phyloP scores from a whole-genome alignment of 176 grass and related monocot species.

The Cymbopogon citratus region DNA sequence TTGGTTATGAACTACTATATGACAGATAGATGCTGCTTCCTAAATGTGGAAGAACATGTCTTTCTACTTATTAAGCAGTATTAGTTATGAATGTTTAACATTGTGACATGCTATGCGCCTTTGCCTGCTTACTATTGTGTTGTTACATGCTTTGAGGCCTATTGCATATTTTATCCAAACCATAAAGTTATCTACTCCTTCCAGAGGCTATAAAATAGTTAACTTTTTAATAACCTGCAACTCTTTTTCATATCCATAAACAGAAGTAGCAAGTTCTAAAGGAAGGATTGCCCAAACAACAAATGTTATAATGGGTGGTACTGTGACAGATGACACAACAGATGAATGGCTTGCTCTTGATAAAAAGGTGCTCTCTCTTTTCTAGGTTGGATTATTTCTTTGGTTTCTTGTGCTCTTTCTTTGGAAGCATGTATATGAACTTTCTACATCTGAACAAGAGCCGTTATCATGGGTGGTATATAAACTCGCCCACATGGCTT shows the following conservation, averaged over 20 bases:
- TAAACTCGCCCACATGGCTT: neutral
- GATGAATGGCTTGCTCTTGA: conserved; percentile 77
- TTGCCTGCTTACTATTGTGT: neutral
- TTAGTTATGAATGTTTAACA: neutral
- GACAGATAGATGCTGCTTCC: neutral
- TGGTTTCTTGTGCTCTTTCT: neutral
- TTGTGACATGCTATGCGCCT: neutral
- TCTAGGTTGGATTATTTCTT: neutral
- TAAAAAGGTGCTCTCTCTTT: conserved; percentile 49
- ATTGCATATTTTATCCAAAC: neutral
- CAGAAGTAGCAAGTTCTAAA: conserved; percentile 74
- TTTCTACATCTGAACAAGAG: neutral
- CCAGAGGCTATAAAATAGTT: neutral
- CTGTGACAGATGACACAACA: conserved; percentile 59
- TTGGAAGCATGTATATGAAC: neutral
- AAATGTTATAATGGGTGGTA: conserved; percentile 82
- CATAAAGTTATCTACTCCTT: neutral
- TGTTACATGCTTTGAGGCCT: neutral
- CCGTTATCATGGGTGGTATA: neutral
- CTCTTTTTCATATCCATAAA: conserved; percentile 14
- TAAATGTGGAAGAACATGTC: neutral
- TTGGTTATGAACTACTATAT: neutral
- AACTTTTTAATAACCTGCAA: neutral
- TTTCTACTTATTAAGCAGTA: neutral
- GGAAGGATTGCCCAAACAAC: conserved; percentile 67